Percentiles rank a stretch among this genome's conserved stretches.
These are phyloP conservation scores for Cryptococcus maquisensis DNA, from an alignment of 1,284 basidiomycete species.

Conservation along the genomic window DNA sequence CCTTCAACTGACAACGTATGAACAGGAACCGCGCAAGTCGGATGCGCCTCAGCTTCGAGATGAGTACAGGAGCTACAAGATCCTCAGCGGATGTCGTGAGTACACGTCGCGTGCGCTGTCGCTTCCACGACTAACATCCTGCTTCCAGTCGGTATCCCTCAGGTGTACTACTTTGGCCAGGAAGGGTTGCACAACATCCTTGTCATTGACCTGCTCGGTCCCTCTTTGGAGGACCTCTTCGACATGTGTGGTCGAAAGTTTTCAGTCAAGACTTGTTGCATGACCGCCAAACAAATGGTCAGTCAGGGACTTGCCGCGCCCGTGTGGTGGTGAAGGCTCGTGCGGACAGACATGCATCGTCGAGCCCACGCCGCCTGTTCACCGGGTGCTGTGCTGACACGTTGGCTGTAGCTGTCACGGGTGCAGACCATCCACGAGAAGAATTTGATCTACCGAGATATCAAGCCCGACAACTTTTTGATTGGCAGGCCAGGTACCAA, in stretches of 20 bases:
- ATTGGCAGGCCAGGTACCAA: constrained; percentile 88
- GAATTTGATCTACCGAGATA: constrained; percentile 95
- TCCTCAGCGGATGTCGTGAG: constrained; percentile 84
- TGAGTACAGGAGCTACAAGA: constrained; percentile 96
- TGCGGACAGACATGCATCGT: neutral
- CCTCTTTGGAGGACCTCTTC: constrained; percentile 88
- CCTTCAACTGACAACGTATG: neutral
- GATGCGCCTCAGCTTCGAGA: constrained; percentile 94
- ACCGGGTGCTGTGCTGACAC: neutral
- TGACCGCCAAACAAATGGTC: constrained; percentile 96
- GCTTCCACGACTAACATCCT: constrained; percentile 3
- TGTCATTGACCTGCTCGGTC: constrained; percentile 91
- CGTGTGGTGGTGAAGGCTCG: neutral
- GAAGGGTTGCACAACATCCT: constrained; percentile 97
- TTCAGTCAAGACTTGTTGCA: constrained; percentile 90
- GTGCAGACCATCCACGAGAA: constrained; percentile 96
- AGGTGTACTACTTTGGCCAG: constrained; percentile 96
- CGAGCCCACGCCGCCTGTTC: neutral
- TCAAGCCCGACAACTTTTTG: constrained; percentile 96
- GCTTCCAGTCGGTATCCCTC: constrained; percentile 72
- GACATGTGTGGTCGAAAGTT: constrained; percentile 96
- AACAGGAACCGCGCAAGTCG: constrained; percentile 87
- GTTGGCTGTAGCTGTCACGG: constrained; percentile 62
- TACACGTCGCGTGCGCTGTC: constrained; percentile 33
- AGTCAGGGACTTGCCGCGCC: constrained; percentile 27